A percentile compares a stretch with the other conserved stretches of the same genome.
Evolutionary conservation across 345 rosid genomes (phyloP).

Genomic region (Citrus sinensis): DNA sequence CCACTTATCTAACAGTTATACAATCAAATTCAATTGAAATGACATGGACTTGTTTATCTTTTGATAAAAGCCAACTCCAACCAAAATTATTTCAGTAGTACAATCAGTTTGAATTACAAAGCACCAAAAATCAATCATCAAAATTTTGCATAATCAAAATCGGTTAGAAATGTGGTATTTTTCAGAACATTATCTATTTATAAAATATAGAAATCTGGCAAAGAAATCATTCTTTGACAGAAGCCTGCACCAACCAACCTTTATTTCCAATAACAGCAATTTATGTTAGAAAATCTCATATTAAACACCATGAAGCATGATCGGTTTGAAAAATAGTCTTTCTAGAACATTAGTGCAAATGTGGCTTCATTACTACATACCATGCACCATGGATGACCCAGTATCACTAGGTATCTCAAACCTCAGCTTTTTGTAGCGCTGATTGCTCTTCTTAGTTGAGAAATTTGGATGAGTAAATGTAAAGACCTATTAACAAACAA

Average conservation of each 20-base stretch:
- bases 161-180: neutral
- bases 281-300: neutral
- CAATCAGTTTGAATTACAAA: neutral
- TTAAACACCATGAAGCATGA: neutral
- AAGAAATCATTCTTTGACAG: neutral
- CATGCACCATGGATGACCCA: conserved; percentile 89
- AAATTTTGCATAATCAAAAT: neutral
- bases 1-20: neutral
- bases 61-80: neutral
- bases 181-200: neutral
- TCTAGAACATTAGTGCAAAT: neutral
- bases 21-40: conserved; percentile 2
- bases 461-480: conserved; percentile 81
- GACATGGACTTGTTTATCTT: neutral
- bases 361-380: conserved; percentile 31
- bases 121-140: neutral
- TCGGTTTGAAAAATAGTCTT: neutral
- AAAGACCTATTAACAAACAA: conserved; percentile 57
- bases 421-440: conserved; percentile 69
- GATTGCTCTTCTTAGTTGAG: conserved; percentile 58
- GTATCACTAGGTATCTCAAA: conserved; percentile 69
- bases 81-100: neutral
- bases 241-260: neutral
- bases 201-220: neutral
- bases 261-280: neutral